These are phyloP conservation scores for Schizonepeta tenuifolia DNA, from an alignment of 257 asterid species.

Conservation along the genomic window DNA sequence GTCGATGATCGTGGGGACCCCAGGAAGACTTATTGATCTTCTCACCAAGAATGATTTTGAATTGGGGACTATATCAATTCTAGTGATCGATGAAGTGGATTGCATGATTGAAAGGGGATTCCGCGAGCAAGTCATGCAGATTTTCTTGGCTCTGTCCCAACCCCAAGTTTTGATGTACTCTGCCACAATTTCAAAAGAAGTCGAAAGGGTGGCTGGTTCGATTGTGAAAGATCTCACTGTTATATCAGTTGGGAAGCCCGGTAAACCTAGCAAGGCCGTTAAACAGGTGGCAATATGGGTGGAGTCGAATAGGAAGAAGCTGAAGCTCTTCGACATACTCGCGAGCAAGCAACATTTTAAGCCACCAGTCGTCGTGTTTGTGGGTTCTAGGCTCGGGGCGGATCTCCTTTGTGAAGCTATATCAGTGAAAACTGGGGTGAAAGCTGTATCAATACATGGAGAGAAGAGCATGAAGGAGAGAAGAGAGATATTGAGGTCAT, in stretches of 20 bases:
- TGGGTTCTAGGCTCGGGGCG: constrained; percentile 85
- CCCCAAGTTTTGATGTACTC: constrained; percentile 96
- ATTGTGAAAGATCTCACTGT: constrained; percentile 61
- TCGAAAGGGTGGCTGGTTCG: constrained; percentile 65
- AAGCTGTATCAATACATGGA: constrained; percentile 79
- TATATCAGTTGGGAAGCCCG: constrained; percentile 75
- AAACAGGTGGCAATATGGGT: constrained; percentile 93
- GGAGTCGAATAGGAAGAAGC: constrained; percentile 83
- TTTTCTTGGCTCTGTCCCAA: constrained; percentile 68
- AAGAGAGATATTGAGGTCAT: constrained; percentile 67
- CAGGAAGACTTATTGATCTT: constrained; percentile 91
- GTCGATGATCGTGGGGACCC: constrained; percentile 90
- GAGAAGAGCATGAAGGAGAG: constrained; percentile 95
- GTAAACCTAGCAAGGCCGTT: constrained; percentile 70
- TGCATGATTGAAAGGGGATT: constrained; percentile 87
- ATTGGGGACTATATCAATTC: constrained; percentile 63
- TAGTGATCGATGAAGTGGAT: constrained; percentile 93
- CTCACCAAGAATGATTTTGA: constrained; percentile 74
- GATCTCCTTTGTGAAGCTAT: constrained; percentile 90
- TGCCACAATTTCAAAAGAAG: constrained; percentile 80
- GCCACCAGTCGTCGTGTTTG: constrained; percentile 94
- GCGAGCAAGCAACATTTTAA: constrained; percentile 79
- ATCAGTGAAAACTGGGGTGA: constrained; percentile 60
- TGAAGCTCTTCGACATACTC: constrained; percentile 86
- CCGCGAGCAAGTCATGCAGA: constrained; percentile 86